These are phyloP conservation scores for Lathyrus oleraceus DNA, from an alignment of 306 rosid species.

Conservation along the genomic window DNA sequence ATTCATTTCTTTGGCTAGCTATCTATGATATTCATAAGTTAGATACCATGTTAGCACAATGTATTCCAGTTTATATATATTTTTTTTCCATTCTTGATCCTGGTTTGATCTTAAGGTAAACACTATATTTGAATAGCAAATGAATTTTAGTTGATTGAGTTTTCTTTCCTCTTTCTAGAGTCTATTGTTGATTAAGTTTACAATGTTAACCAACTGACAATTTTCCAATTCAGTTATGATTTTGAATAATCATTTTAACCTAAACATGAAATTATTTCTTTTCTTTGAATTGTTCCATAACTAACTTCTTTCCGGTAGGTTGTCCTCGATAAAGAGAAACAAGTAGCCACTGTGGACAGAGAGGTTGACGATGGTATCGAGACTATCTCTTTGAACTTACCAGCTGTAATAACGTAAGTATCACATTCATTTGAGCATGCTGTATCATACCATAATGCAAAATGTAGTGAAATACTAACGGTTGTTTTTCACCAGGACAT, in stretches of 20 bases:
- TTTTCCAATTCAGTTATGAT: no score
- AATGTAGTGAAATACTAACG: not conserved
- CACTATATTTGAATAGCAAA: constrained; percentile 4
- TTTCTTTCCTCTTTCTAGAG: not conserved
- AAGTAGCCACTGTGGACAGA: constrained; percentile 75
- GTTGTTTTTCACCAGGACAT: not conserved
- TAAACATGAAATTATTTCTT: not conserved
- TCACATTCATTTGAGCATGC: constrained; percentile 18
- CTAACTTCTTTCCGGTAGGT: constrained; percentile 76
- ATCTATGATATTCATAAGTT: constrained; percentile 3
- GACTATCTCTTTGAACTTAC: constrained; percentile 73
- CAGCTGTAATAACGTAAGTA: constrained; percentile 92
- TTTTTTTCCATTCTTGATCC: not conserved
- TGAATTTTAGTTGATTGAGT: constrained; percentile 20
- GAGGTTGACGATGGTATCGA: constrained; percentile 95
- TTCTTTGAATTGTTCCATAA: constrained; percentile 29
- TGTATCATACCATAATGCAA: constrained; percentile 12
- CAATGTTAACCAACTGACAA: no score
- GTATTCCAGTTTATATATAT: no score
- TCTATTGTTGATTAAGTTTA: no score
- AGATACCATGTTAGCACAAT: not conserved
- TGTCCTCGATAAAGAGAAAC: constrained; percentile 85
- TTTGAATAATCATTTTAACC: not conserved
- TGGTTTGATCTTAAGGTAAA: not conserved
- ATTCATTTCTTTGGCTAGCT: constrained; percentile 5